Conservation (phyloP, 2,329 filamentous ascomycete species). For the Xylogone sp. region DNA sequence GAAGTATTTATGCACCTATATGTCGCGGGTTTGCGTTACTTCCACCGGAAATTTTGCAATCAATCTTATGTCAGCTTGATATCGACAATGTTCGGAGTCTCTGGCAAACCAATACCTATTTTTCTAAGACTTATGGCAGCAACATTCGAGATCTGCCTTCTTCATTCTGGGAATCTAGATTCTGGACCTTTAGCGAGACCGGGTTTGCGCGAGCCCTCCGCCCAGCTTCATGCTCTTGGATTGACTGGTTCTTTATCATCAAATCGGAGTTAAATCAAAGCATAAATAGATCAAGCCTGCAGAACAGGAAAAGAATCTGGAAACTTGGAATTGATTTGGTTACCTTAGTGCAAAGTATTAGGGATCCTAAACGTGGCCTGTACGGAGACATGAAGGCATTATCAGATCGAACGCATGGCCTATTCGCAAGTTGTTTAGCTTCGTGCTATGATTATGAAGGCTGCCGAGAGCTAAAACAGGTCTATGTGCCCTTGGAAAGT, state of each 20-base stretch:
- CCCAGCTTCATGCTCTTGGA: constrained; percentile 4
- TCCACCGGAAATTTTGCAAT: constrained; percentile 6
- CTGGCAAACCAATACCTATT: constrained; percentile 1
- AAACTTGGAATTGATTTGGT: constrained; percentile 4
- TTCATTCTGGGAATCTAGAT: constrained; percentile 9
- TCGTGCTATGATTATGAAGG: constrained; percentile 3
- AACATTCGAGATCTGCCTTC: constrained; percentile 2
- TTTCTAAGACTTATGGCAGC: constrained; percentile 4
- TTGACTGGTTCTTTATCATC: constrained; percentile 8
- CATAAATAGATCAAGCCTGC: constrained; percentile 4
- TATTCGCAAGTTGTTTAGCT: constrained; percentile 5
- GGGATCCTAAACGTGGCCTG: constrained; percentile 1
- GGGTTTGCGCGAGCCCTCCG: constrained; percentile 2
- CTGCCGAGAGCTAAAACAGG: constrained; percentile 6
- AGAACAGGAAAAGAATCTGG: constrained; percentile 10
- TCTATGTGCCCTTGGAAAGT: constrained; percentile 4
- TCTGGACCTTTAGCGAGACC: constrained; percentile 8
- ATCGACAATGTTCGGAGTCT: constrained; percentile 5
- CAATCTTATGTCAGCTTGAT: constrained; percentile 4
- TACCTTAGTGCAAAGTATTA: neutral
- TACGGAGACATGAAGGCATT: neutral
- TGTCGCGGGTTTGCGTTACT: neutral
- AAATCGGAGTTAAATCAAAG: constrained; percentile 5
- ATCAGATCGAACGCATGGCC: neutral
- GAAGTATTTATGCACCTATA: too few species aligned